Evolutionary conservation across 1,284 basidiomycete genomes (phyloP), one percentile per base, ranked within the genome.

Genomic region (Neonothopanus nambi): DNA sequence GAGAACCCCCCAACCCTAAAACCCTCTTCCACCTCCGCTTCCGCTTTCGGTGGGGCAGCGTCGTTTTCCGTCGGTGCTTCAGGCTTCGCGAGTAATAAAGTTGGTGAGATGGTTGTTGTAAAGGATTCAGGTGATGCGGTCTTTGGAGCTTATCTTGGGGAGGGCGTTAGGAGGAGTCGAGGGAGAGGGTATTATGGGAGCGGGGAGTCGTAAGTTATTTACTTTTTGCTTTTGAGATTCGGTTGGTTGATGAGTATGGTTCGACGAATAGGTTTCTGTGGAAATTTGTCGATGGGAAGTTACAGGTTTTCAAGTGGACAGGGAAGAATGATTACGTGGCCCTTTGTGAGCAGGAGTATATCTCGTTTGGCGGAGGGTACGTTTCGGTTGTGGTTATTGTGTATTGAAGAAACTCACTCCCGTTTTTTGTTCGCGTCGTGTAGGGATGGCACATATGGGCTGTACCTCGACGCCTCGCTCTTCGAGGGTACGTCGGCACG

Each of bases 341-440:
- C 17, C 76, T 97, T 2, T 93, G 93, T 67, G 92, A 95, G 60
- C 72, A 80, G 0, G 78, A 82, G 38, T 91, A 85, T 62, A 77
- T 95, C 58, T 93, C 91, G 0, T 92, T 96, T 65, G 94, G 94
- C 5, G 94, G 94, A 62, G 93, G 94, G 93, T 93, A n/a, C n/a
- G n/a, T n/a, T n/a, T n/a, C n/a, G n/a, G n/a, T n/a, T n/a, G n/a
- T n/a, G n/a, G n/a, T n/a, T n/a, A n/a, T n/a, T n/a, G n/a, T n/a
- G n/a, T n/a, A n/a, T n/a, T n/a, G n/a, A n/a, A n/a, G n/a, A n/a
- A n/a, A n/a, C n/a, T n/a, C n/a, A n/a, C n/a, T n/a, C n/a, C n/a
- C n/a, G n/a, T n/a, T n/a, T n/a, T n/a, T n/a, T n/a, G n/a, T n/a
- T n/a, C n/a, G n/a, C n/a, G n/a, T n/a, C n/a, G n/a, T n/a, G n/a